A percentile compares a stretch with the other conserved stretches of the same genome.
Conservation (phyloP, 2,329 filamentous ascomycete genomes). For the Alternaria gaisen region DNA sequence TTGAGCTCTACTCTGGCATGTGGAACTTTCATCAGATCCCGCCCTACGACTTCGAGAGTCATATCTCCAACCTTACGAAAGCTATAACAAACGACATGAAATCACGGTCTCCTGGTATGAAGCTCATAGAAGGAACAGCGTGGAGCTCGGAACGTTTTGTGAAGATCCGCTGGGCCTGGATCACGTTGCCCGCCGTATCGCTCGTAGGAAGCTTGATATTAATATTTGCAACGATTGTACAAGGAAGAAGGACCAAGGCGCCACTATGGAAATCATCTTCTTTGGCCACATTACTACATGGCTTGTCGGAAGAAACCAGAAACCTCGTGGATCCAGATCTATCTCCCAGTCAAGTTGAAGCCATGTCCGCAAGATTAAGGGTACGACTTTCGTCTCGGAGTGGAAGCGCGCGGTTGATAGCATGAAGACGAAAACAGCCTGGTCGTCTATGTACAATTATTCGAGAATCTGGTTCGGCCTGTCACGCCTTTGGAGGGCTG, state of each 20-base stretch:
- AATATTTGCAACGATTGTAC: slow-evolving; percentile 19
- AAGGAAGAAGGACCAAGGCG: slow-evolving; percentile 10
- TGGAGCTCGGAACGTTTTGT: slow-evolving; percentile 24
- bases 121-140: slow-evolving; percentile 18
- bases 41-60: slow-evolving; percentile 21
- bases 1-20: slow-evolving; percentile 2
- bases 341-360: slow-evolving; percentile 26
- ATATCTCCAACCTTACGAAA: slow-evolving; percentile 14
- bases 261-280: slow-evolving; percentile 30
- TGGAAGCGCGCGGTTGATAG: background rate
- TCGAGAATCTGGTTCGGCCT: too few species aligned
- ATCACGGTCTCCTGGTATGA: slow-evolving; percentile 14
- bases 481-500: too few species aligned
- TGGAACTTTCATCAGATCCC: slow-evolving; percentile 21
- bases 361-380: slow-evolving; percentile 15
- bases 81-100: slow-evolving; percentile 26
- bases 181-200: slow-evolving; percentile 21
- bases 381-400: slow-evolving; percentile 2
- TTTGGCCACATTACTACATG: slow-evolving; percentile 29
- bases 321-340: slow-evolving; percentile 11
- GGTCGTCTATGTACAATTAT: background rate
- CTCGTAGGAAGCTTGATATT: slow-evolving; percentile 20
- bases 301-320: slow-evolving; percentile 24
- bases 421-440: background rate
- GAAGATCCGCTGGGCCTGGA: slow-evolving; percentile 24